Base-by-base conservation (phyloP, 2,329 filamentous ascomycete species). In the Cercospora sojina region DNA sequence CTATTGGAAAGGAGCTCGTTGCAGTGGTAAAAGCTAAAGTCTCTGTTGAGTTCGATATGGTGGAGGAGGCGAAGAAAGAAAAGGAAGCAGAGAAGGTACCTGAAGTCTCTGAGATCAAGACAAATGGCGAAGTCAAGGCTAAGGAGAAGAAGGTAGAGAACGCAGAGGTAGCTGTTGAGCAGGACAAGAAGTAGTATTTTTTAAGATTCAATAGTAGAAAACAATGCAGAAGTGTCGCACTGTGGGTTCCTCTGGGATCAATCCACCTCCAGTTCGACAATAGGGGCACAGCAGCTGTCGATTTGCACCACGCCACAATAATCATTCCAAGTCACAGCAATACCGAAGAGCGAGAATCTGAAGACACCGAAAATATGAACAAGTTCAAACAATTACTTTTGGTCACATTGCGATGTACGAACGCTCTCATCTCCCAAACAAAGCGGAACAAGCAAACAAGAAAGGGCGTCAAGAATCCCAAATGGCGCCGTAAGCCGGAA, bases 401-500 rank as follows among this genome's bases (percentile, higher is more conserved):
- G 23, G 12, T 23, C 29, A 53, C 47, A 29, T 53, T 23, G 6
- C 47, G 47, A 16, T 27, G 23, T 12, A 27, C 47, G 47, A 53
- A 27, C 23, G 29, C 47, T 8, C 12, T 25, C 6, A 27, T n/a
- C 23, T n/a, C 47, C 23, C 23, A 13, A 53, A 29, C 53, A 35
- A 20, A 12, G 53, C 53, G 8, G n/a, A 57, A 32, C 53, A 35
- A 25, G 9, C 9, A 51, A 12, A 27, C 9, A 12, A 51, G 47
- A 25, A 20, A 35, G n/a, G 9, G 8, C 23, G 29, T 57, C 29
- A 57, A 3, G 85, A 87, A 77, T 93, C 91, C 80, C 89, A 93
- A 72, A 93, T 91, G 8, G 90, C 88, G 6, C 90, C 91, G 78
- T 85, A 92, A 8, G 89, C 89, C 2, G 86, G 83, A 7, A 92